Base-by-base conservation (phyloP, 805 yeast genomes). In the Suhomyces sp. region DNA sequence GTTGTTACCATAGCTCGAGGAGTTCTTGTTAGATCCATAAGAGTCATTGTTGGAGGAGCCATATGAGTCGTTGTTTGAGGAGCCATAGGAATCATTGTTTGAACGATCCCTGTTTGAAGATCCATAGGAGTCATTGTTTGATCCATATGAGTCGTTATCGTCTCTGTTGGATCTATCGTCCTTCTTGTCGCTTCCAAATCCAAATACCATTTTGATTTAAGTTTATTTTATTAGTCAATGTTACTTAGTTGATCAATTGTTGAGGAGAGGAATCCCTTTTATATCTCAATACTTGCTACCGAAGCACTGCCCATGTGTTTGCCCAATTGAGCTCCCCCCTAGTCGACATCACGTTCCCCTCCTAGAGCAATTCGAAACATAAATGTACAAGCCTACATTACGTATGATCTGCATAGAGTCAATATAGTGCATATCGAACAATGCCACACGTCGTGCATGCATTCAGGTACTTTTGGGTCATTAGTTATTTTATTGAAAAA, bases 191-290 rank as follows among this genome's bases (percentile, higher is more conserved):
- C 57, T 58, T 44, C 71, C 72, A 39, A 68, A 66, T 43, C 72
- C 73, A 54, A 68, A 68, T 56, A 62, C 73, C 73, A 68, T 69
- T 59, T 43, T 63, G 29, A 12, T 41, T 22, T 49, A 29, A 20
- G 3, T 31, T n/a, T 20, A 17, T 37, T 19, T 17, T 6, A 10
- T 31, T 10, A 31, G 9, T 10, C 12, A 17, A 17, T 37, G 12
- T 37, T 37, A 15, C 20, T 37, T 4, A 9, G n/a, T 10, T 19
- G 12, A n/a, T 37, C 41, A 37, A 37, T 37, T 37, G 41, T 2
- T 19, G 22, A 37, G 41, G 41, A 37, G 22, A 19, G 21, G 13
- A 10, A 10, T 4, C 22, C 22, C 41, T 19, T 37, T 37, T 37
- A 37, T 37, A 37, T 17, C 6, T n/a, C 22, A 9, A 19, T 8